These are phyloP conservation scores for Trichoderma parareesei DNA, from an alignment of 495 filamentous ascomycete species.

Conservation along the genomic window DNA sequence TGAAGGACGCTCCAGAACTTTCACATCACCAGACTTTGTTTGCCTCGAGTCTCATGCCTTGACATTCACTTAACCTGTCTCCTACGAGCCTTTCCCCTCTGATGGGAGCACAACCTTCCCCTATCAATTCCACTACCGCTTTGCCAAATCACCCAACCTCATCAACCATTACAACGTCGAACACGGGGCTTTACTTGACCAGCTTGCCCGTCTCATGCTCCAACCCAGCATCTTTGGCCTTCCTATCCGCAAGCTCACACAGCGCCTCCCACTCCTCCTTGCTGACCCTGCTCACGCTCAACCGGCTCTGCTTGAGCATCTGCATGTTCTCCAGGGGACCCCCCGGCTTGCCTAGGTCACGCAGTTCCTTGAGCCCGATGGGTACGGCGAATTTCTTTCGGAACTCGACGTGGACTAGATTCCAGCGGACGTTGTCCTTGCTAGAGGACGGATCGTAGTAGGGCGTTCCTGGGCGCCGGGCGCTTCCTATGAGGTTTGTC, in stretches of 20 bases:
- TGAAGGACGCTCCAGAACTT: not conserved
- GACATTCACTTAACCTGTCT: not conserved
- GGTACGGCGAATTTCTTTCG: slow-evolving; percentile 67
- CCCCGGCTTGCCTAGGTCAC: slow-evolving; percentile 49
- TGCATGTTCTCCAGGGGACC: slow-evolving; percentile 71
- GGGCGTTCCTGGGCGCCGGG: slow-evolving; percentile 66
- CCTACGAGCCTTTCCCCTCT: not conserved
- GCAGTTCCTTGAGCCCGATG: slow-evolving; percentile 66
- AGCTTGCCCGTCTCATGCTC: slow-evolving; percentile 10
- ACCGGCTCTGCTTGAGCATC: slow-evolving; percentile 64
- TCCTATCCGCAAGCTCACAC: slow-evolving; percentile 43
- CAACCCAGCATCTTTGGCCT: slow-evolving; percentile 12
- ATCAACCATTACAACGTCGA: not conserved
- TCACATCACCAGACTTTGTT: too few species aligned
- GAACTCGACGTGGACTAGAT: slow-evolving; percentile 79
- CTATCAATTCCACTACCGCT: too few species aligned
- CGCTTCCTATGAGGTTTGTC: slow-evolving; percentile 49
- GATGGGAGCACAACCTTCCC: too few species aligned
- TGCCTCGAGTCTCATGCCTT: not conserved
- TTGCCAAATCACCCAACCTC: not conserved
- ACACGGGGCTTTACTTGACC: not conserved
- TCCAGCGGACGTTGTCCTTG: slow-evolving; percentile 80
- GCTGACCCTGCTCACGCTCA: slow-evolving; percentile 78
- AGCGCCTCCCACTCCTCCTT: slow-evolving; percentile 75
- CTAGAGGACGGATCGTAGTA: slow-evolving; percentile 75